Percentiles rank a stretch among this genome's conserved stretches.
Conservation (phyloP, 148 eudicot species). For the Vaccinium corymbosum region DNA sequence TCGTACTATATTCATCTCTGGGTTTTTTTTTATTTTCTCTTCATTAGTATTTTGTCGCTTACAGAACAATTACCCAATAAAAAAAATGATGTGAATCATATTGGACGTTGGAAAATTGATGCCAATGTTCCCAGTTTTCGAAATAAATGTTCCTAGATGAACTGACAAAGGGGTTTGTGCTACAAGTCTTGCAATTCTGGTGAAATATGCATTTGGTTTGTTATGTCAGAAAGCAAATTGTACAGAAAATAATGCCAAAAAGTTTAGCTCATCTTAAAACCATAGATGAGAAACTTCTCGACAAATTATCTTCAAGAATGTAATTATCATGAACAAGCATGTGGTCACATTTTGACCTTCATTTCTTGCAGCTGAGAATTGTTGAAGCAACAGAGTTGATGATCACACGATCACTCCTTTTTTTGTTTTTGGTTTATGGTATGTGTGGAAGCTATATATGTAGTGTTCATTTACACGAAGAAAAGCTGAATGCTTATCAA, state of each 20-base stretch:
- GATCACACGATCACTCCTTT: background rate
- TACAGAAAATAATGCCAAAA: background rate
- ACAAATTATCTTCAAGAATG: too few relatives aligned
- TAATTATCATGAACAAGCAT: too few relatives aligned
- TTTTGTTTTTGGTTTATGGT: background rate
- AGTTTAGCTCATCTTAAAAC: too few relatives aligned
- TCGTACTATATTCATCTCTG: background rate
- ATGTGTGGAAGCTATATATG: background rate
- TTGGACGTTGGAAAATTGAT: background rate
- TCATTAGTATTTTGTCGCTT: background rate
- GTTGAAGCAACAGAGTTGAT: background rate
- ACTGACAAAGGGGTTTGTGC: background rate
- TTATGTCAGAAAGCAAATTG: background rate
- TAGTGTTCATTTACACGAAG: background rate
- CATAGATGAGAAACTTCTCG: too few relatives aligned
- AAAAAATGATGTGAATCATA: background rate
- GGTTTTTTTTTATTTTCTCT: background rate
- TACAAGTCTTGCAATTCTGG: background rate
- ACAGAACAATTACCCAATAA: background rate
- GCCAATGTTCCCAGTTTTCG: background rate
- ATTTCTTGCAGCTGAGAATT: slow-evolving; percentile 10
- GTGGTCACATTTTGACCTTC: background rate
- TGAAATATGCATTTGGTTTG: background rate
- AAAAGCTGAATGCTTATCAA: background rate
- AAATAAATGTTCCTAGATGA: background rate